Evolutionary conservation across 2,329 filamentous ascomycete species (phyloP), one percentile per base, ranked within the genome.

Genomic region (Fusarium hainanense): DNA sequence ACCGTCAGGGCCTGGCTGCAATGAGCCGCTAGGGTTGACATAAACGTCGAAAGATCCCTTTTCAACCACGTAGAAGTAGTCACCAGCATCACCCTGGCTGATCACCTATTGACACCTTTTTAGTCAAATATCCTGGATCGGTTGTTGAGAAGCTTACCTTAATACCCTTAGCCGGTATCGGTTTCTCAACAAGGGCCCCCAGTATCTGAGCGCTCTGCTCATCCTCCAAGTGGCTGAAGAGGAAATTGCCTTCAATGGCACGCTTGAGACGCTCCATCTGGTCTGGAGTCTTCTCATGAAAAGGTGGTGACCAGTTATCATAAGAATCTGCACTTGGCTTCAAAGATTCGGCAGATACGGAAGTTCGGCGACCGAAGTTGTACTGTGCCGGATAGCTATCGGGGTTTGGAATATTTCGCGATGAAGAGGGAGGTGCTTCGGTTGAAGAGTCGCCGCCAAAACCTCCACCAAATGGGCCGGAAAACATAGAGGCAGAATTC

Each of bases 1-100:
- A 13, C 95, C 96, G 48, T 94, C 90, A 1, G 88, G 85, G 1
- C 95, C 95, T 10, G 93, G 85, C 77, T 97, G 92, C 56, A 97
- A 85, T 42, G 89, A 84, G 64, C 96, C 95, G 12, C 87, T 87
- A 14, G 86, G 80, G 79, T 98, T 94, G 81, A 98, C 94, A 77
- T 96, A 93, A 60, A 98, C 91, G 75, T 97, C 93, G 76, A 98
- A 98, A 23, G 86, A 86, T 42, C 96, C 96, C 70, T 91, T 92
- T 79, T 99, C 96, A 20, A 98, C 94, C 27, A 99, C 90, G 79
- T 99, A 99, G 83, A 99, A 99, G 84, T 92, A 98, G 81, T 99
- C 96, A 44, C 96, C 96, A 1, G 94, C 91, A 76, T 98, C 96
- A 58, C 96, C 96, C 83, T 99, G 96, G 51, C 90, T 92, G 72